These are phyloP conservation scores for Stromatinia cepivora DNA, from an alignment of 2,329 filamentous ascomycete genomes.

Conservation along the genomic window DNA sequence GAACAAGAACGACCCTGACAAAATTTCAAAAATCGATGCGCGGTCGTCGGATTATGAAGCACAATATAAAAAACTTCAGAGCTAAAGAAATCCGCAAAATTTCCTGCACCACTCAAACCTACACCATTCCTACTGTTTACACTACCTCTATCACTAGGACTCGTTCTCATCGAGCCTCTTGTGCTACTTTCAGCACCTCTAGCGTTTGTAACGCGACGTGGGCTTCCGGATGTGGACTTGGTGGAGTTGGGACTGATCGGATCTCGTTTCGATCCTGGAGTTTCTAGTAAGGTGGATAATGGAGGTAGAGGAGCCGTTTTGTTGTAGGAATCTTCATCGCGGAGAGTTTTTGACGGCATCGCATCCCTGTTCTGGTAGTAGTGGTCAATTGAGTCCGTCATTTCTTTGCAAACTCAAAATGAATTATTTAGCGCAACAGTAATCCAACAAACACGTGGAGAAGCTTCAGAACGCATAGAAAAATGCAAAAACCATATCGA, in stretches of 20 bases:
- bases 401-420: neutral
- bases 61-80: conserved; percentile 52
- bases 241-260: conserved; percentile 2
- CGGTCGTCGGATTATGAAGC: conserved; percentile 50
- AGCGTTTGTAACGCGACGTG: neutral
- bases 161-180: neutral
- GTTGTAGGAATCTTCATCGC: neutral
- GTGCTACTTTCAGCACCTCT: conserved; percentile 13
- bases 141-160: conserved; percentile 12
- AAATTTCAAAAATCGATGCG: conserved; percentile 51
- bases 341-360: neutral
- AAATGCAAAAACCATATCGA: neutral
- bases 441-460: neutral
- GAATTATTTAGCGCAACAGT: neutral
- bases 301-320: conserved; percentile 1
- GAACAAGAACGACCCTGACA: conserved; percentile 49
- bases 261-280: neutral
- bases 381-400: conserved; percentile 11
- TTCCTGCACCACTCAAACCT: conserved; percentile 11
- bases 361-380: neutral
- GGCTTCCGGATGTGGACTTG: neutral
- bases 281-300: neutral
- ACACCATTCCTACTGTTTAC: conserved; percentile 6
- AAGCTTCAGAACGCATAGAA: neutral
- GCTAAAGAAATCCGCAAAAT: conserved; percentile 50